Conservation (phyloP, 2,329 filamentous ascomycete genomes). For the Falciphora oryzae region DNA sequence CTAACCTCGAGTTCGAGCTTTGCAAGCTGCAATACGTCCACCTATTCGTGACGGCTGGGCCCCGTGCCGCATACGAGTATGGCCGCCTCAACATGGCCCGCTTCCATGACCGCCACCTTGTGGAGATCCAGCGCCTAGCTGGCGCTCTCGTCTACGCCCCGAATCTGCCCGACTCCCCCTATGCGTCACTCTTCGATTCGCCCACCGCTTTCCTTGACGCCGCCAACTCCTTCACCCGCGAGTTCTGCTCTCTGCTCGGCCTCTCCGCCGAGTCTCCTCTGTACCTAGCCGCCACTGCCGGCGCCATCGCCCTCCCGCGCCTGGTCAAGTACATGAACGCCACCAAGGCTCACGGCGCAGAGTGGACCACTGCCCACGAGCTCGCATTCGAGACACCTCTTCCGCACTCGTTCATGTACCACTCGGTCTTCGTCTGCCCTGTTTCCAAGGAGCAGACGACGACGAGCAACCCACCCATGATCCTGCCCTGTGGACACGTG, state of each 20-base stretch:
- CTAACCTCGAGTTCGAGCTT: slow-evolving; percentile 92
- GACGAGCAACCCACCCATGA: slow-evolving; percentile 89
- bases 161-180: slow-evolving; percentile 73
- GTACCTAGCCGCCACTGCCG: slow-evolving; percentile 87
- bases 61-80: slow-evolving; percentile 62
- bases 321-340: slow-evolving; percentile 83
- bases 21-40: slow-evolving; percentile 85
- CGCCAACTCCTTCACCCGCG: slow-evolving; percentile 79
- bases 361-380: slow-evolving; percentile 91
- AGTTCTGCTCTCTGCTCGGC: slow-evolving; percentile 89
- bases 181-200: slow-evolving; percentile 70
- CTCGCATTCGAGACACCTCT: slow-evolving; percentile 70
- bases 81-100: slow-evolving; percentile 66
- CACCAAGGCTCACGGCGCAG: slow-evolving; percentile 82
- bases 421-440: slow-evolving; percentile 96
- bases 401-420: slow-evolving; percentile 64
- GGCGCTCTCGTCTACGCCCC: slow-evolving; percentile 73
- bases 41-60: slow-evolving; percentile 50
- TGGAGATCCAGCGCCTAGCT: slow-evolving; percentile 75
- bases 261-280: slow-evolving; percentile 88
- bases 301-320: slow-evolving; percentile 83
- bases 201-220: slow-evolving; percentile 65
- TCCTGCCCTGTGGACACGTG: slow-evolving; percentile 93
- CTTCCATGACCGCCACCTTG: slow-evolving; percentile 69
- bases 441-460: slow-evolving; percentile 96